Evolutionary conservation across 116 monocot species (phyloP), one percentile per base, ranked within the genome.

Genomic region (Iris pallida): DNA sequence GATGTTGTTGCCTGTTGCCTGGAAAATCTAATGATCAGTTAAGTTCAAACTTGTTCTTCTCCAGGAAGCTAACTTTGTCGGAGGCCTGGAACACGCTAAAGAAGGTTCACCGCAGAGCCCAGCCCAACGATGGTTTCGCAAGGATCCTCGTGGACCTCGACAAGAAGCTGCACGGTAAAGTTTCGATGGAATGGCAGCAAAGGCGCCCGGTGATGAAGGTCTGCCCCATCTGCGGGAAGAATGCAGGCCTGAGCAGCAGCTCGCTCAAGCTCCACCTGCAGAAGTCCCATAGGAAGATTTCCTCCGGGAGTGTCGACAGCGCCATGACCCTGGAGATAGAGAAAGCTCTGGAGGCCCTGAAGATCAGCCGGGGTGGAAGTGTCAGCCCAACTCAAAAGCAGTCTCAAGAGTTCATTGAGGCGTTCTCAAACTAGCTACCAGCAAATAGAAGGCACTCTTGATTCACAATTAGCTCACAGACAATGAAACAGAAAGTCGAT

Each of bases 251-350:
- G 8, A 95, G 91, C 80, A 95, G 83, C 65, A 86, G 95, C 69
- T 95, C 95, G 10, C 75, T 91, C 40, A 95, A 95, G 74, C 91
- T 95, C 16, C 95, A 95, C 54, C 55, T 95, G 49, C 95, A 95
- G 79, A 95, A 86, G 64, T 83, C 78, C 0, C 95, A 95, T 60
- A 76, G 54, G 53, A 90, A 77, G 56, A 68, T 90, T 16, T 88
- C 91, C n/a, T 90, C 90, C 4, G 91, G 88, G 7, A 94, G 94
- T 18, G 81, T 90, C 4, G 94, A 94, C 43, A 94, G 88, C 49
- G 85, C 90, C 7, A 88, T 86, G 82, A 85, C 71, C 4, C 19
- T 88, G 53, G 88, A 94, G 75, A 94, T 94, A 57, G 83, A 90
- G 57, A 94, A 79, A 64, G 85, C 79, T 12, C 4, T 88, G 9